Conservation (phyloP, 2,329 filamentous ascomycete genomes). For the Pyrenochaeta sp. region DNA sequence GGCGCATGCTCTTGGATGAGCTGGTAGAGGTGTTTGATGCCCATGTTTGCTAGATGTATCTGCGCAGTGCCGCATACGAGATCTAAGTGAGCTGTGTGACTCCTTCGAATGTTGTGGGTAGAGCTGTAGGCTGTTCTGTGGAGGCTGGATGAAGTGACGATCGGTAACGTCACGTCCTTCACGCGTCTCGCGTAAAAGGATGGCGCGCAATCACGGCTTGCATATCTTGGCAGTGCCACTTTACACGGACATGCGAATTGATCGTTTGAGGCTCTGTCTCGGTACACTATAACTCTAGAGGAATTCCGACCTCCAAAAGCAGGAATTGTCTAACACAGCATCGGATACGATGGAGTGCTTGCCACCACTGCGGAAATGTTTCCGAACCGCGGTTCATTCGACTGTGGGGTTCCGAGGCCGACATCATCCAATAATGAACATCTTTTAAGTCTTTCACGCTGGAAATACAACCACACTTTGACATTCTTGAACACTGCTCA, state of each 20-base stretch:
- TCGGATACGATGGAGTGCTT: slow-evolving; percentile 16
- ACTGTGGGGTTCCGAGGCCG: slow-evolving; percentile 33
- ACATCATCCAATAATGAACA: slow-evolving; percentile 18
- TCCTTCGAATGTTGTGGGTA: slow-evolving; percentile 2
- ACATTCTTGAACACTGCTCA: neutral
- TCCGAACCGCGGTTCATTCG: slow-evolving; percentile 35
- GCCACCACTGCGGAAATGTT: slow-evolving; percentile 27
- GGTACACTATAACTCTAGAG: neutral
- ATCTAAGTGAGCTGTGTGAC: neutral
- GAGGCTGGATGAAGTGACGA: slow-evolving; percentile 25
- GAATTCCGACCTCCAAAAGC: neutral
- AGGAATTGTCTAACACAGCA: neutral
- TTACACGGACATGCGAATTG: slow-evolving; percentile 7
- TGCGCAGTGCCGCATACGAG: neutral
- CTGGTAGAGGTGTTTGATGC: slow-evolving; percentile 56
- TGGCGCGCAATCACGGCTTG: slow-evolving; percentile 40
- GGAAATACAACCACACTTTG: neutral
- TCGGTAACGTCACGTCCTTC: slow-evolving; percentile 39
- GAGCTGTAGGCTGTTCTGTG: slow-evolving; percentile 15
- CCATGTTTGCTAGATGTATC: slow-evolving; percentile 36
- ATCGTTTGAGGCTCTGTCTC: slow-evolving; percentile 10
- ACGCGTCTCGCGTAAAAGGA: slow-evolving; percentile 21
- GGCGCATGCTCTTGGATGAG: slow-evolving; percentile 80
- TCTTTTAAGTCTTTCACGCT: neutral
- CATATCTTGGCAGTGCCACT: slow-evolving; percentile 31